Base-by-base conservation (phyloP, 1,284 basidiomycete species). In the Ceratorhiza oryzae-sativae region DNA sequence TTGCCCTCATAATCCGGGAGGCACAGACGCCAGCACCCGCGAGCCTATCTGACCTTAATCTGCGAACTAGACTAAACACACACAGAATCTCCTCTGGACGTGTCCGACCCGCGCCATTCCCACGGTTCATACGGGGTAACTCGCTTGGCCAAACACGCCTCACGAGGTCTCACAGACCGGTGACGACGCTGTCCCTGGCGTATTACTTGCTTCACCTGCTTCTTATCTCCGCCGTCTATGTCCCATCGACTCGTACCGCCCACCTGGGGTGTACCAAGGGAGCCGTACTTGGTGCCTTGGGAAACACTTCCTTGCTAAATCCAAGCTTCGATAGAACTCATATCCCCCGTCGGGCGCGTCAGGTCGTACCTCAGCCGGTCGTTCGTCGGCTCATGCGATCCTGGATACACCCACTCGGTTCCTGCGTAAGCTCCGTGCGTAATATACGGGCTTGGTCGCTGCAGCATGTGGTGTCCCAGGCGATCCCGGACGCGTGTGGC, bases 31-130 rank as follows among this genome's bases (percentile, higher is more conserved):
- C 18, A n/a, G 8, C 18, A n/a, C n/a, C 46, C 46, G 34, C 20
- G 49, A 67, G 63, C 63, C 49, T 67, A 67, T 67, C 63, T 67
- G 63, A 53, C 62, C 58, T 67, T 55, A 49, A 67, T 67, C 63
- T 67, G 32, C 42, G 39, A 46, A 3, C 62, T 65, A 67, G 58
- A 67, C 63, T 67, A 67, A 53, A 53, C 63, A 13, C 9, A 39
- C 46, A 1, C 30, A 55, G 63, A 53, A 67, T 39, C n/a, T 48
- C 61, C 61, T 32, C 48, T 41, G 34, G 42, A 46, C 41, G 61
- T n/a, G n/a, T 34, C 55, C 58, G 34, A n/a, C 18, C 32, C 9
- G 30, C 58, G 34, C 58, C n/a, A 34, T 67, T 67, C 63, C 46
- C 63, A 67, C 63, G 63, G 46, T 55, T 67, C 63, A 53, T 53